Base-by-base conservation (phyloP, 306 rosid species). In the Carpinus viminea region DNA sequence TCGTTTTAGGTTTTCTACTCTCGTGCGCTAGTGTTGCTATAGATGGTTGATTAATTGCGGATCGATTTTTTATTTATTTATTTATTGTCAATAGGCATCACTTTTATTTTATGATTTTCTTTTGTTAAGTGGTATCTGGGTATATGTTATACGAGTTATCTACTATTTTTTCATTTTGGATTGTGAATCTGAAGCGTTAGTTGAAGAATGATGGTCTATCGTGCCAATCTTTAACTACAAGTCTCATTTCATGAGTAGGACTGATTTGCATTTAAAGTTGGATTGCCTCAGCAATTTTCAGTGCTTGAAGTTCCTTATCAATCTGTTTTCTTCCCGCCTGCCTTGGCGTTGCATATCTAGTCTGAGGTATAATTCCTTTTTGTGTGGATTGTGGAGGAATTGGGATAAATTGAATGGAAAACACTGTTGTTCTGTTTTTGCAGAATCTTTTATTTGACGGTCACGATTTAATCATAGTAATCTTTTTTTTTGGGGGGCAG, bases 21-120 rank as follows among this genome's bases (percentile, higher is more conserved):
- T 75, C 53, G 46, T 65, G 57, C 79, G 45, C 20, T 77, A 68
- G 73, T 79, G 77, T 76, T 57, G 74, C 74, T 68, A 50, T 46
- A 4, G 50, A 51, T 50, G 20, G 20, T 75, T 78, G 16, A 60
- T 74, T 52, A 72, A 57, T 41, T 81, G 46, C 38, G 69, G 70
- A 18, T 45, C 36, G 24, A 66, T 31, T 59, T 59, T 15, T 21
- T 59, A n/a, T n/a, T n/a, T 24, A 24, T 24, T 24, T 24, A 24
- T 24, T 24, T 24, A 24, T 31, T 12, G 4, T 24, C 34, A 60
- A 12, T 12, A 3, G 38, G 36, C 24, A 12, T 7, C 17, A 2
- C 16, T 12, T 50, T 12, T 50, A 50, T 50, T 50, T 12, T 1
- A 11, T 48, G 13, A 9, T 48, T 12, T 48, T 53, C 2, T 53